These are phyloP conservation scores for Diaporthe ampelina DNA, from an alignment of 2,329 filamentous ascomycete genomes.

Conservation along the genomic window DNA sequence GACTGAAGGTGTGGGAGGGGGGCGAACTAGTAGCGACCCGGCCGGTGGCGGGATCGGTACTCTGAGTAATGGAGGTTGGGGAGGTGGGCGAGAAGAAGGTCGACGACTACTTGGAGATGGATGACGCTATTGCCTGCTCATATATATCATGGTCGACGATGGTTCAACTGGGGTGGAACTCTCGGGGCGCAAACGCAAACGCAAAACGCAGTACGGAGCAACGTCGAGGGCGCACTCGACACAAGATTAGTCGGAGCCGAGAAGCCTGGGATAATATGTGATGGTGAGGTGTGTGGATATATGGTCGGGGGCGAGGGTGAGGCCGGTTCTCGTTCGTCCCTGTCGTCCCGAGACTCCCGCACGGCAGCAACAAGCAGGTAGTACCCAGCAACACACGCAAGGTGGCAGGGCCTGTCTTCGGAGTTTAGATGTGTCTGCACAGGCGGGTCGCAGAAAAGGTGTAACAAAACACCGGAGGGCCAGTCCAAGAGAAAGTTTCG, in stretches of 20 bases:
- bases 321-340: constrained; percentile 15
- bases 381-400: constrained; percentile 3
- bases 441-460: background rate
- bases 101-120: constrained; percentile 1
- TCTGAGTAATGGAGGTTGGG: background rate
- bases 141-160: constrained; percentile 39
- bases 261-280: constrained; percentile 6
- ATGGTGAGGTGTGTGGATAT: background rate
- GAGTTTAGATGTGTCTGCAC: background rate
- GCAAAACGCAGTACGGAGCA: background rate
- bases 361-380: constrained; percentile 16
- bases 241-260: background rate
- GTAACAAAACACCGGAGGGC: background rate
- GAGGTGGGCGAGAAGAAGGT: background rate
- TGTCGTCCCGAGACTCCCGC: constrained; percentile 33
- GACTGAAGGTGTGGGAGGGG: constrained; percentile 12
- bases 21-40: constrained; percentile 21
- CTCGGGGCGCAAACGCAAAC: constrained; percentile 9
- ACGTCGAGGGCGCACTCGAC: background rate
- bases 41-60: constrained; percentile 4
- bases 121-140: constrained; percentile 39
- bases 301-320: constrained; percentile 18
- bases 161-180: background rate
- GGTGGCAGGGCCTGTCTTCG: background rate
- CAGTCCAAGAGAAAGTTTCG: background rate